Evolutionary conservation across 208 protist species (phyloP).

Genomic region (Trypanosoma melophagium): DNA sequence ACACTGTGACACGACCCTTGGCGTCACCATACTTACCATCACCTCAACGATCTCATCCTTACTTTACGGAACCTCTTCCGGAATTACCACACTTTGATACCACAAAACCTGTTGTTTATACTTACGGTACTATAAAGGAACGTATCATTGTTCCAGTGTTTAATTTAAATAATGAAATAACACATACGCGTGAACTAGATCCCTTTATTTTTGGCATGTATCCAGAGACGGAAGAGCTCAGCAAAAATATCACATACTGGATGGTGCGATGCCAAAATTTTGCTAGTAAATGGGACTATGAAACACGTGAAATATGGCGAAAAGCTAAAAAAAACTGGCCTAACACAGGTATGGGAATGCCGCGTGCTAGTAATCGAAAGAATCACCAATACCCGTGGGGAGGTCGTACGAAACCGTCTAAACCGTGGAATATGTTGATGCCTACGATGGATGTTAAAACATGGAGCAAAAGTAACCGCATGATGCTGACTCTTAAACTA

Average conservation of each 20-base stretch:
- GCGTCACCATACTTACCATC: constrained; percentile 87
- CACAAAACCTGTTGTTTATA: constrained; percentile 82
- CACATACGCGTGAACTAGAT: constrained; percentile 87
- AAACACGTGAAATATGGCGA: constrained; percentile 87
- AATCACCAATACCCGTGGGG: constrained; percentile 82
- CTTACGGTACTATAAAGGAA: constrained; percentile 82
- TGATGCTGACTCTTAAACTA: constrained; percentile 88
- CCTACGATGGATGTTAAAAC: constrained; percentile 84
- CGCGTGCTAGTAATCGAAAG: constrained; percentile 83
- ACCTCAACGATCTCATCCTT: constrained; percentile 85
- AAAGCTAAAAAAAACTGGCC: constrained; percentile 92
- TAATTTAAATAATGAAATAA: constrained; percentile 69
- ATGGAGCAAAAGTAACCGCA: constrained; percentile 88
- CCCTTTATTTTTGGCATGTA: constrained; percentile 91
- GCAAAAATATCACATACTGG: constrained; percentile 85
- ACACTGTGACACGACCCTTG: constrained; percentile 70
- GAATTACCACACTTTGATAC: constrained; percentile 84
- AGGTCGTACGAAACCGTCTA: constrained; percentile 67
- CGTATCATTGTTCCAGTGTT: constrained; percentile 86
- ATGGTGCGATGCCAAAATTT: constrained; percentile 87
- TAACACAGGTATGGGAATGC: constrained; percentile 90
- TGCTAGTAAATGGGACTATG: constrained; percentile 88
- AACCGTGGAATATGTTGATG: constrained; percentile 93
- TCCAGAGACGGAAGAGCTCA: constrained; percentile 72
- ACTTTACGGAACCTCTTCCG: constrained; percentile 75